A percentile compares a stretch with the other conserved stretches of the same genome.
These are phyloP conservation scores for Phytophthora nicotianae DNA, from an alignment of 352 stramenopile genomes.

Conservation along the genomic window DNA sequence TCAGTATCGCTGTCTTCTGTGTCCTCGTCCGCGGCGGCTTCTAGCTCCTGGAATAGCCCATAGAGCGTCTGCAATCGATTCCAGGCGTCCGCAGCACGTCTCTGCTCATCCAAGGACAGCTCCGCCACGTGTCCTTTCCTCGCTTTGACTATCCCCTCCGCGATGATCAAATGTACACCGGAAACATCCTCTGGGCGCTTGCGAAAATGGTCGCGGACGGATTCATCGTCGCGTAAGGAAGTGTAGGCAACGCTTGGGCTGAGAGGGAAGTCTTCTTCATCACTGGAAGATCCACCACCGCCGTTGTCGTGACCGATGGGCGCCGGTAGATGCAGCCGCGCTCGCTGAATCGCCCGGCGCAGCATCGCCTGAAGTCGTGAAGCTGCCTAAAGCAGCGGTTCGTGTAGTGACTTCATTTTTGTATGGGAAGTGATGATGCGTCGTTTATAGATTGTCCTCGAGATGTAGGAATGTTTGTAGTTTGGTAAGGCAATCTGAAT, in stretches of 20 bases:
- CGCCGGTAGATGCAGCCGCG: slow-evolving; percentile 62
- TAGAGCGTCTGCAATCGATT: slow-evolving; percentile 63
- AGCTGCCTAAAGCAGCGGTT: slow-evolving; percentile 16
- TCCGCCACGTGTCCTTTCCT: slow-evolving; percentile 34
- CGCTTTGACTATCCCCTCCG: slow-evolving; percentile 2
- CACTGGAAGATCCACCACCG: slow-evolving; percentile 30
- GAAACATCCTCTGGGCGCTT: slow-evolving; percentile 36
- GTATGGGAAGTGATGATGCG: slow-evolving; percentile 10
- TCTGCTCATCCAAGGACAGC: slow-evolving; percentile 49
- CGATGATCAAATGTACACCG: slow-evolving; percentile 27
- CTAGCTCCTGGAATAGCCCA: slow-evolving; percentile 54
- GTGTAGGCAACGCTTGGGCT: slow-evolving; percentile 57
- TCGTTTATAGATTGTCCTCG: slow-evolving; percentile 4
- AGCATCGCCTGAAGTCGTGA: slow-evolving; percentile 45
- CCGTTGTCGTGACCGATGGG: slow-evolving; percentile 66
- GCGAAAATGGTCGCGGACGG: slow-evolving; percentile 35
- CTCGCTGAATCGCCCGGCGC: slow-evolving; percentile 58
- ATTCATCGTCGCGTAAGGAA: slow-evolving; percentile 34
- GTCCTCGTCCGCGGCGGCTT: slow-evolving; percentile 25
- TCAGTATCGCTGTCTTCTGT: slow-evolving; percentile 32
- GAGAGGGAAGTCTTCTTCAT: slow-evolving; percentile 23
- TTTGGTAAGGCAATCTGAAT: neutral
- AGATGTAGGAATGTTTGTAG: slow-evolving; percentile 13
- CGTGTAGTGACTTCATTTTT: slow-evolving; percentile 6
- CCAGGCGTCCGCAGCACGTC: slow-evolving; percentile 59